phyloP scores from a whole-genome alignment of 257 asterid species.

The Mitragyna speciosa region DNA sequence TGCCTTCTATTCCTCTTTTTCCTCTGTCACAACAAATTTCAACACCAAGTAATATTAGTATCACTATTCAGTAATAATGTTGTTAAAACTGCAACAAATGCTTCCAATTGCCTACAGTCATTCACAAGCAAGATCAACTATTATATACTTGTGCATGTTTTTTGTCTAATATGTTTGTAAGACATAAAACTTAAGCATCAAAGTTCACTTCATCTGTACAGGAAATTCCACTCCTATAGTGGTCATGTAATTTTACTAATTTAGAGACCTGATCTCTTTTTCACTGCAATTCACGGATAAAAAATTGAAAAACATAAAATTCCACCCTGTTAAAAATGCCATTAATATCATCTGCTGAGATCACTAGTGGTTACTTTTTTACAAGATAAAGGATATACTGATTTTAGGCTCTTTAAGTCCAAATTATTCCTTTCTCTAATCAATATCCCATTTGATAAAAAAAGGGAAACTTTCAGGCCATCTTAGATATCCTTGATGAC shows the following conservation, averaged over 20 bases:
- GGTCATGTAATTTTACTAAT: no score
- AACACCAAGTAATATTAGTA: background rate
- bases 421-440: background rate
- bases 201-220: background rate
- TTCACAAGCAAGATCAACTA: no score
- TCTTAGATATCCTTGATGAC: background rate
- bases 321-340: background rate
- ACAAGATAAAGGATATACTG: background rate
- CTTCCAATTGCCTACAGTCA: no score
- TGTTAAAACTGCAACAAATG: background rate
- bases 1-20: constrained; percentile 59
- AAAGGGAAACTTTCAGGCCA: background rate
- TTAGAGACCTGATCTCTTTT: background rate
- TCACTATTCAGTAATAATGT: constrained; percentile 7
- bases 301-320: background rate
- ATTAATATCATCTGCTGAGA: background rate
- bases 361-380: background rate
- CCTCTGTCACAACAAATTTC: constrained; percentile 44
- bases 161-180: background rate
- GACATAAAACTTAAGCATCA: background rate
- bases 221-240: background rate
- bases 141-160: background rate
- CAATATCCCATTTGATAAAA: background rate
- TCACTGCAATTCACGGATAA: no score
- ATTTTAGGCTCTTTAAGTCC: background rate